These are phyloP conservation scores for Agaricus sinodeliciosus DNA, from an alignment of 768 basidiomycete genomes.

Conservation along the genomic window DNA sequence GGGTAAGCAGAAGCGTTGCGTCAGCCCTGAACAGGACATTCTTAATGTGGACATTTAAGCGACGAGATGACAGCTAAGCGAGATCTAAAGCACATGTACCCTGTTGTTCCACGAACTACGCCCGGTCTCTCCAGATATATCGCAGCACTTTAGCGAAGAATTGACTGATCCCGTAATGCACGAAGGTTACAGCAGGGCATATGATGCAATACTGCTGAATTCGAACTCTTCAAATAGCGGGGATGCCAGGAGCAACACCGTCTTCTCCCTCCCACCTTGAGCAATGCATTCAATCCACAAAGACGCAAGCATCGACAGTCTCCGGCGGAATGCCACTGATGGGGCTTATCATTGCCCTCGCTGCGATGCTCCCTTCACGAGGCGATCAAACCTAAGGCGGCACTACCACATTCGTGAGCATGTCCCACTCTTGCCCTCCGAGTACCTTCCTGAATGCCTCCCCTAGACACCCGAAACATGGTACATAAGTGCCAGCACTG, in stretches of 20 bases:
- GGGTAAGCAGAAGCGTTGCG: conserved; percentile 8
- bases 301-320: conserved; percentile 21
- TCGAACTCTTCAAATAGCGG: conserved; percentile 9
- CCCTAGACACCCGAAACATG: conserved; percentile 21
- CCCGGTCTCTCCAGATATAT: conserved; percentile 1
- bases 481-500: conserved; percentile 21
- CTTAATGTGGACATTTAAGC: conserved; percentile 9
- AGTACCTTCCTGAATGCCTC: conserved; percentile 7
- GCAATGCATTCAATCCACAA: conserved; percentile 5
- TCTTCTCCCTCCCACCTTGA: background rate
- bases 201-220: conserved; percentile 6
- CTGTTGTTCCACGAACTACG: background rate
- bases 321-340: conserved; percentile 26
- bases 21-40: conserved; percentile 5
- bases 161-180: conserved; percentile 11
- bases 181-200: conserved; percentile 5
- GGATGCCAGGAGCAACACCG: background rate
- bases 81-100: conserved; percentile 10
- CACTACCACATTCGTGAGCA: conserved; percentile 29
- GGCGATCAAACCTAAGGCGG: conserved; percentile 28
- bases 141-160: conserved; percentile 6
- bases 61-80: conserved; percentile 7
- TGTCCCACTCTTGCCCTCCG: conserved; percentile 1
- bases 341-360: conserved; percentile 29
- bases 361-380: conserved; percentile 29